These are phyloP conservation scores for Ogataea ramenticola DNA, from an alignment of 805 yeast species.

Conservation along the genomic window DNA sequence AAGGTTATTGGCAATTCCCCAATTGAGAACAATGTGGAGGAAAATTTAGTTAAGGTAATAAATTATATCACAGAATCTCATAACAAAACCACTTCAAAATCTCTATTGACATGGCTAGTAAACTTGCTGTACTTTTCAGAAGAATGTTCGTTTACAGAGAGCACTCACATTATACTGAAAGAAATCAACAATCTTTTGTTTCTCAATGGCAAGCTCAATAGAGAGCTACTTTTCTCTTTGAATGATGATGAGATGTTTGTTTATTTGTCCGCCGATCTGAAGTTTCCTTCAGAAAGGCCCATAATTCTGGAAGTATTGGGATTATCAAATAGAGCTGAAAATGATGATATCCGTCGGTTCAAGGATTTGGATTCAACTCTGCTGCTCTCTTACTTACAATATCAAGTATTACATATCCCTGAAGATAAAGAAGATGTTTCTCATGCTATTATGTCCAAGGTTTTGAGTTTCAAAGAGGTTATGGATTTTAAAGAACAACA, in stretches of 20 bases:
- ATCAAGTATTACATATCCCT: conserved; percentile 8
- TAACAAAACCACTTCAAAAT: conserved; percentile 7
- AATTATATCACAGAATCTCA: too few species aligned
- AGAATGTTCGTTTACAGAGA: conserved; percentile 19
- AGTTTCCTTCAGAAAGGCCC: conserved; percentile 4
- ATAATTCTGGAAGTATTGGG: not conserved
- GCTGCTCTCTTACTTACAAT: too few species aligned
- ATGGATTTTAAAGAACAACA: not conserved
- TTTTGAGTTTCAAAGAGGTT: conserved; percentile 5
- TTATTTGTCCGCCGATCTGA: conserved; percentile 17
- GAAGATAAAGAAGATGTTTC: conserved; percentile 18
- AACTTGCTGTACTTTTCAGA: conserved; percentile 24
- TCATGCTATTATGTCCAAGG: conserved; percentile 2
- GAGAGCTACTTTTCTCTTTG: conserved; percentile 5
- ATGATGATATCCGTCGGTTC: too few species aligned
- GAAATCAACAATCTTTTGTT: not conserved
- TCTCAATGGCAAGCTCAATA: conserved; percentile 1
- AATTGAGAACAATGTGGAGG: conserved; percentile 19
- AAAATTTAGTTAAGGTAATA: conserved; percentile 12
- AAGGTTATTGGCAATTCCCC: conserved; percentile 19
- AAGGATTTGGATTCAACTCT: too few species aligned
- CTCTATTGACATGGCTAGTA: conserved; percentile 19
- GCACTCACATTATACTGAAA: conserved; percentile 12
- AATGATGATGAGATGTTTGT: conserved; percentile 21
- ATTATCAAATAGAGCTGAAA: too few species aligned